Evolutionary conservation across 371 early-diverging fungal species (phyloP).

Genomic region (Mucor plumbeus): DNA sequence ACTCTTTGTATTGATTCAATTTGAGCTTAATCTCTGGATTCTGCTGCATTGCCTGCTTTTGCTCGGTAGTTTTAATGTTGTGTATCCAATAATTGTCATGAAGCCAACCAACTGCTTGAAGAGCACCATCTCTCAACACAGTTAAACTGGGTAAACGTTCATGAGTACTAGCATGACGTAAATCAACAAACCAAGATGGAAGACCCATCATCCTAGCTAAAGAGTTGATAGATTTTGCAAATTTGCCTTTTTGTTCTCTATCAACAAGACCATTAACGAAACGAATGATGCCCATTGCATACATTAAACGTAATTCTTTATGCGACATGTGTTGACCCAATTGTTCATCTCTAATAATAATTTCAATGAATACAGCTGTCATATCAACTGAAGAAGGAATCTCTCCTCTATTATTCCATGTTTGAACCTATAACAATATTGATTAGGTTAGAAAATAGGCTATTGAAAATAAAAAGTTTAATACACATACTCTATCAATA

Average conservation of each 20-base stretch:
- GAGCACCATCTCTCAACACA: slow-evolving; percentile 56
- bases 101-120: slow-evolving; percentile 60
- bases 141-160: slow-evolving; percentile 66
- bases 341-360: slow-evolving; percentile 54
- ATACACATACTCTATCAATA: slow-evolving; percentile 40
- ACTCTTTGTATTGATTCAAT: slow-evolving; percentile 46
- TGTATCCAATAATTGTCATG: slow-evolving; percentile 52
- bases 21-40: slow-evolving; percentile 27
- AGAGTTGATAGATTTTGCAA: slow-evolving; percentile 55
- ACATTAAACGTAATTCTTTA: slow-evolving; percentile 63
- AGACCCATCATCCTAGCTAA: slow-evolving; percentile 63
- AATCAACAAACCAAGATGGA: slow-evolving; percentile 71
- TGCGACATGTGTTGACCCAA: slow-evolving; percentile 39
- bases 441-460: neutral
- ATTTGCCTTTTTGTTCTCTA: slow-evolving; percentile 56
- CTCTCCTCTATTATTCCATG: slow-evolving; percentile 66
- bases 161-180: slow-evolving; percentile 72
- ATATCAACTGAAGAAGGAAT: slow-evolving; percentile 65
- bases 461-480: neutral
- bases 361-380: slow-evolving; percentile 62
- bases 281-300: slow-evolving; percentile 58
- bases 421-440: slow-evolving; percentile 56
- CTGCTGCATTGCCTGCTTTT: neutral
- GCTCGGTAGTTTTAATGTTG: slow-evolving; percentile 26
- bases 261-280: slow-evolving; percentile 76